Evolutionary conservation across 2,329 filamentous ascomycete species (phyloP), one percentile per base, ranked within the genome.

Genomic region (Rutstroemia sp.): DNA sequence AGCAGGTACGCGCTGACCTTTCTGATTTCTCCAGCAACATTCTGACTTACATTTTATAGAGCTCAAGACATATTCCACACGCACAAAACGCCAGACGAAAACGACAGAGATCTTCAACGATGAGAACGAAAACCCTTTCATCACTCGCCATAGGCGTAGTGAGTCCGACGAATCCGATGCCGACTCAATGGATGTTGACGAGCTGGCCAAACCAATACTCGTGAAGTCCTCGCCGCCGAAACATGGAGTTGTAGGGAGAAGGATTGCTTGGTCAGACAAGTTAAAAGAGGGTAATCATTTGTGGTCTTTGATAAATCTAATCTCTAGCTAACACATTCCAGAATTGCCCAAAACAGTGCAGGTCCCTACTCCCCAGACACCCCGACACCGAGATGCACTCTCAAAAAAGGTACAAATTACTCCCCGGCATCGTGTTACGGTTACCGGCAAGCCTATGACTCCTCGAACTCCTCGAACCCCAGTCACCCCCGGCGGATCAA

Each of bases 381-480:
- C 88, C 25, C 80, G 89, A 63, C 88, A 90, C 68, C 83, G 88
- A 71, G 87, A 96, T 82, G 89, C 81, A 48, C 78, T 92, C 58
- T 81, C 82, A 51, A 80, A 82, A 63, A 78, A 78, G 60, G 79
- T 84, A 19, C 87, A 88, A 2, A 78, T 86, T 54, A 96, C 92
- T 5, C 92, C 92, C 45, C 84, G 89, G 57, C 91, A 95, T 70
- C 83, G 89, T 56, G 86, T 96, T 57, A 86, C 89, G 73, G 83
- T 92, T 12, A 80, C 81, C 38, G 88, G 86, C 61, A 88, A 83
- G 67, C 78, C 89, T 38, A 81, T 87, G 65, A 92, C 89, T 62
- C 87, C 92, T 56, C 76, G 86, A 64, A 95, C 90, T 44, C 88
- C 89, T 19, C 83, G 86, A 62, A 89, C 89, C 12, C 87, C 87